Evolutionary conservation across 805 yeast genomes (phyloP), one percentile per base, ranked within the genome.

Genomic region (Hanseniaspora jakobsenii): DNA sequence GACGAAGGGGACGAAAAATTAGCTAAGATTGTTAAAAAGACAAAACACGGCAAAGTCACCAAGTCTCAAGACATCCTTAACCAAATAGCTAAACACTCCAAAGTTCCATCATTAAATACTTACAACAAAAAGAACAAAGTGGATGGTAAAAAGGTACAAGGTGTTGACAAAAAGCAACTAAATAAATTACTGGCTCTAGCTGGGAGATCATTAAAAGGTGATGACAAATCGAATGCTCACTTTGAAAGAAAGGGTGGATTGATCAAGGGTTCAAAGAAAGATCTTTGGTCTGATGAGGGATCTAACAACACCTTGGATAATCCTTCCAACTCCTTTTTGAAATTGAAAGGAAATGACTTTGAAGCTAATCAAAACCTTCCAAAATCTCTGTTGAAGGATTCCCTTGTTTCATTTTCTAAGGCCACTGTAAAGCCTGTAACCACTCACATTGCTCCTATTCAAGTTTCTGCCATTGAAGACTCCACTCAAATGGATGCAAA

Each of bases 21-120:
- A 36, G 60, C 59, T 34, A 66, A 65, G 44, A 64, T 68, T 51
- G 60, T 62, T 30, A 63, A 63, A 30, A 63, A 67, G 39, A 56
- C 56, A 51, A 62, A 62, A 50, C 65, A 55, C 48, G 55, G 53
- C 48, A 72, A 66, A 55, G 65, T 61, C 51, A 61, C 78, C 44
- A 78, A 75, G 55, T 70, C 78, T 16, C 66, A 66, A 34, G 85
- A 86, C 61, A 86, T 91, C 51, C 66, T 91, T 40, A 74, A 78
- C 44, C 72, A 77, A 50, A 51, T 61, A 9, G 52, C 52, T 40
- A 53, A 59, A 5, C 68, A 78, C 50, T 84, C 95, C 13, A 86
- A 87, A 54, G 78, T 83, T 27, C 80, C 82, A 3, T 81, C 81
- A 0, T 62, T 85, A 22, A 19, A 19, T 8, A 52, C 50, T 8